Evolutionary conservation across 768 basidiomycete species (phyloP), one percentile per base, ranked within the genome.

Genomic region (Cystobasidium ongulense): DNA sequence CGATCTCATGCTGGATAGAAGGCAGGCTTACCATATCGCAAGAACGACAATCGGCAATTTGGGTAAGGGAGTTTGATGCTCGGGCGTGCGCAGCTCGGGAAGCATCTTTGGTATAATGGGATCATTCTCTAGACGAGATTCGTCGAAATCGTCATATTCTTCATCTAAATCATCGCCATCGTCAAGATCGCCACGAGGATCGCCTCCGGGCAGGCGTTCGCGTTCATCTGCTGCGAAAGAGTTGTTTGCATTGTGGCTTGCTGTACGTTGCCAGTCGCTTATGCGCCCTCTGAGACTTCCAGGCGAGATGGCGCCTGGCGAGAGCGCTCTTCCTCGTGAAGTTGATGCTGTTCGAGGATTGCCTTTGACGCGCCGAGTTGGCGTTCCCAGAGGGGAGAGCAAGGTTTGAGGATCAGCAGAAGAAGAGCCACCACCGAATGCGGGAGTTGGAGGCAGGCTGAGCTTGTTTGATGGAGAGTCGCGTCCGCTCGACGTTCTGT

Each of bases 21-120:
- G 23, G n/a, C 10, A 59, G 29, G 33, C 57, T 13, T 3, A 59
- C 57, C 57, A 59, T 29, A 67, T 67, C 29, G 65, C 65, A n/a
- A 98, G 82, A 1, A 97, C 95, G 76, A 89, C 84, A 89, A 97
- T 95, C 0, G 94, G 89, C 54, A 98, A 81, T 25, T 84, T 83
- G 1, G 93, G 95, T 33, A 98, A 80, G 0, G 94, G 93, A 0
- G 92, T 96, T 1, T 81, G 80, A 62, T 81, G 80, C 35, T 80
- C 80, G 10, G 74, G 59, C 52, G 74, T 71, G 25, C 54, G 50
- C 53, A 38, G 33, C 50, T 46, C 68, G 17, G 68, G 68, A 53
- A 71, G 68, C 68, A 71, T 71, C 33, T 54, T 59, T 23, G 68
- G 68, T n/a, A 71, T 35, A 54, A 71, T 71, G n/a, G 43, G 29